Evolutionary conservation across 2,329 filamentous ascomycete species (phyloP).

Genomic region (Talaromyces piceae): DNA sequence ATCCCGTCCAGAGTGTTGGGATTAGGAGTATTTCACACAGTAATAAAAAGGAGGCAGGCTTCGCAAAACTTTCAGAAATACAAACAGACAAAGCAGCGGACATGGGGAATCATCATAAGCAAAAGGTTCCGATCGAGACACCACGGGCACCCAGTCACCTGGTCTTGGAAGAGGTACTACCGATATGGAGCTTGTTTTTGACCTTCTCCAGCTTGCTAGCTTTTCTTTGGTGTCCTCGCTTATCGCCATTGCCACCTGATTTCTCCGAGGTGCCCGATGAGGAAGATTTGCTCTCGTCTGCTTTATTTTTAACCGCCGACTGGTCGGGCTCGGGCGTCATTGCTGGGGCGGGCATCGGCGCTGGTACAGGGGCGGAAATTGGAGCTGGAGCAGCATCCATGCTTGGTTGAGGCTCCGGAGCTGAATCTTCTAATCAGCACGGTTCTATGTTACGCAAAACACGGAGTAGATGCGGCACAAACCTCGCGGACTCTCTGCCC

Average conservation of each 20-base stretch:
- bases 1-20: not conserved
- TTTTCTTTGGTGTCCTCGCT: conserved; percentile 1
- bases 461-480: not conserved
- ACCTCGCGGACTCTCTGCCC: not conserved
- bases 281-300: not conserved
- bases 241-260: not conserved
- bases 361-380: not conserved
- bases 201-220: conserved; percentile 15
- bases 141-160: too few species aligned
- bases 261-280: conserved; percentile 7
- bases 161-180: conserved; percentile 13
- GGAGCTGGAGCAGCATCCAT: not conserved
- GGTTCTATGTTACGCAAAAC: not conserved
- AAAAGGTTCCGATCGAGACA: too few species aligned
- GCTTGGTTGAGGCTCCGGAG: not conserved
- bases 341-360: not conserved
- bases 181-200: conserved; percentile 29
- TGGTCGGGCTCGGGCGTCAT: not conserved
- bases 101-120: not conserved
- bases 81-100: conserved; percentile 1
- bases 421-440: not conserved
- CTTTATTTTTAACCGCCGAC: not conserved
- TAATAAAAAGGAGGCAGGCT: too few species aligned
- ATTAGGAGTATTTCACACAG: too few species aligned
- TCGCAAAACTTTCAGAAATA: too few species aligned